phyloP scores from a whole-genome alignment of 352 stramenopile species.

The Phytophthora niederhauseri region DNA sequence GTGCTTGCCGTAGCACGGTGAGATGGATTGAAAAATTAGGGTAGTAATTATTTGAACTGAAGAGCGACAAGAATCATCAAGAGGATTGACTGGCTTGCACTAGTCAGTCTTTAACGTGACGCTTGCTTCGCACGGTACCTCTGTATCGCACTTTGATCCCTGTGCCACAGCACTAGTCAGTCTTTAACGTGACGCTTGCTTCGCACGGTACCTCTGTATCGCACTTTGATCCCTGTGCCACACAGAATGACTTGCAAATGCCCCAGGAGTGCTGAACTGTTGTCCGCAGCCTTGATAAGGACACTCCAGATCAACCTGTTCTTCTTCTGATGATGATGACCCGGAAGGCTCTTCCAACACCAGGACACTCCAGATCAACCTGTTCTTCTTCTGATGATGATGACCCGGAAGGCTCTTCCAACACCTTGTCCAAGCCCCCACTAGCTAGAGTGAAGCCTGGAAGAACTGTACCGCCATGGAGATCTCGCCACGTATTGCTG shows the following conservation, averaged over 20 bases:
- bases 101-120: background rate
- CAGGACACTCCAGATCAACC: background rate
- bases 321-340: constrained; percentile 31
- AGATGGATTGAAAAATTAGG: constrained; percentile 28
- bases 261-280: constrained; percentile 8
- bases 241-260: constrained; percentile 3
- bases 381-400: too few relatives aligned
- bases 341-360: too few relatives aligned
- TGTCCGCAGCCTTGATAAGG: background rate
- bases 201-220: constrained; percentile 3
- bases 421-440: too few relatives aligned
- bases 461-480: constrained; percentile 28
- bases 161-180: constrained; percentile 7
- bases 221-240: constrained; percentile 18
- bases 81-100: background rate
- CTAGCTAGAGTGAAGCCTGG: constrained; percentile 12
- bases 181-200: constrained; percentile 1
- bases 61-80: constrained; percentile 2
- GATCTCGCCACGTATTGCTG: constrained; percentile 32
- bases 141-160: constrained; percentile 14
- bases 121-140: constrained; percentile 10
- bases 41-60: constrained; percentile 27
- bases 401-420: too few relatives aligned
- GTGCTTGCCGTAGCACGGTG: constrained; percentile 40
- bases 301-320: constrained; percentile 17